Evolutionary conservation across 2,329 filamentous ascomycete species (phyloP), one percentile per base, ranked within the genome.

Genomic region (Plenodomus lindquistii): DNA sequence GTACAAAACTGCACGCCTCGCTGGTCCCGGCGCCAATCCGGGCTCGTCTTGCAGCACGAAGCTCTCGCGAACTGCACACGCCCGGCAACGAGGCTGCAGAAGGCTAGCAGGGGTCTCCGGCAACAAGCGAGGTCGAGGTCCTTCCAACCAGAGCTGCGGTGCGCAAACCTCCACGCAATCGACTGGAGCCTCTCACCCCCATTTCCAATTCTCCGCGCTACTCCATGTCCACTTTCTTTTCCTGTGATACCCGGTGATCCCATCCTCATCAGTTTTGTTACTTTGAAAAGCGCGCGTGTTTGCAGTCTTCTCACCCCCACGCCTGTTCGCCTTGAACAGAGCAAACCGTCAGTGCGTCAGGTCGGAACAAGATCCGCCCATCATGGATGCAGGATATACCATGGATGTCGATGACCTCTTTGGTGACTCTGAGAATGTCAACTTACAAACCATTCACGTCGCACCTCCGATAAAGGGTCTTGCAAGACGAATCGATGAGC

Each of bases 401-500:
- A 69, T 71, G 67, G 67, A 70, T 40, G 66, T 69, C 73, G 76
- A 78, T 20, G 74, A 77, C 54, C 69, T 75, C n/a, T 75, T 78
- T 66, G 71, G 74, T 57, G 72, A 81, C 67, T 63, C 71, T 67
- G 81, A 85, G 55, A 81, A 84, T 67, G 81, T 83, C 59, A 68
- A 82, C 53, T 79, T 88, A 15, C 75, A 81, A 11, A 72, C 85
- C 82, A 75, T 81, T 19, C 60, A 77, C 6, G 72, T 78, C 18
- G 73, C 78, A 3, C 77, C 81, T 22, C 77, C 81, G 11, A 79
- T 82, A 45, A 89, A 87, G 70, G 84, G 87, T 46, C 79, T 96
- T 17, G 81, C 85, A 27, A 83, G 86, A 63, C 83, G 89, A 46
- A 73, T 96, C 31, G 88, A 94, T 68, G 88, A 95, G 63, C 78